Evolutionary conservation across 345 rosid species (phyloP).

Genomic region (Pistacia vera): DNA sequence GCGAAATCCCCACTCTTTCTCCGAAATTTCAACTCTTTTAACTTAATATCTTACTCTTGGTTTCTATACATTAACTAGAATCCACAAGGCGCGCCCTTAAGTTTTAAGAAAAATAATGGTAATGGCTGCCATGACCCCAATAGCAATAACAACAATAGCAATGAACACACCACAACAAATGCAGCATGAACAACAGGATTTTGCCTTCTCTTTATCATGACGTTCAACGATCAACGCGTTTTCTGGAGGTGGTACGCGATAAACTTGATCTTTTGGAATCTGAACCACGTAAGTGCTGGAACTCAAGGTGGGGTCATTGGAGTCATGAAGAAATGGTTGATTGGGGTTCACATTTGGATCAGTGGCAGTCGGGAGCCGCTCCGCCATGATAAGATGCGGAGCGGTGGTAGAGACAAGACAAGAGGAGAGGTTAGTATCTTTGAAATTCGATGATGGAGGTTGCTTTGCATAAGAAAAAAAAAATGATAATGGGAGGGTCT

Average conservation of each 20-base stretch:
- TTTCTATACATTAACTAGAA: no score
- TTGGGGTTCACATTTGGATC: background rate
- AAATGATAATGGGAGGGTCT: background rate
- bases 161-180: conserved; percentile 9
- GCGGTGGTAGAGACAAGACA: conserved; percentile 14
- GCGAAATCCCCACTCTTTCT: conserved; percentile 20
- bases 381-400: conserved; percentile 50
- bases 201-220: conserved; percentile 1
- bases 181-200: conserved; percentile 8
- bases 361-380: conserved; percentile 26
- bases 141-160: background rate
- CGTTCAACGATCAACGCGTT: conserved; percentile 34
- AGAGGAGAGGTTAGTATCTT: conserved; percentile 3
- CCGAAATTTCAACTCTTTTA: conserved; percentile 23
- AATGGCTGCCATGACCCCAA: conserved; percentile 11
- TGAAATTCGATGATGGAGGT: background rate
- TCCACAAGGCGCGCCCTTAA: conserved; percentile 15
- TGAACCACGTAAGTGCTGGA: conserved; percentile 50
- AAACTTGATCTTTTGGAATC: conserved; percentile 66
- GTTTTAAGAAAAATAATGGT: conserved; percentile 2
- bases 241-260: conserved; percentile 59
- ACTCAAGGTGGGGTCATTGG: conserved; percentile 3
- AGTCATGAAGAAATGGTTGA: background rate
- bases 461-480: no score
- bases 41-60: background rate